A percentile compares a stretch with the other conserved stretches of the same genome.
Conservation (phyloP, 2,329 filamentous ascomycete genomes). For the Trichophaea hybrida region DNA sequence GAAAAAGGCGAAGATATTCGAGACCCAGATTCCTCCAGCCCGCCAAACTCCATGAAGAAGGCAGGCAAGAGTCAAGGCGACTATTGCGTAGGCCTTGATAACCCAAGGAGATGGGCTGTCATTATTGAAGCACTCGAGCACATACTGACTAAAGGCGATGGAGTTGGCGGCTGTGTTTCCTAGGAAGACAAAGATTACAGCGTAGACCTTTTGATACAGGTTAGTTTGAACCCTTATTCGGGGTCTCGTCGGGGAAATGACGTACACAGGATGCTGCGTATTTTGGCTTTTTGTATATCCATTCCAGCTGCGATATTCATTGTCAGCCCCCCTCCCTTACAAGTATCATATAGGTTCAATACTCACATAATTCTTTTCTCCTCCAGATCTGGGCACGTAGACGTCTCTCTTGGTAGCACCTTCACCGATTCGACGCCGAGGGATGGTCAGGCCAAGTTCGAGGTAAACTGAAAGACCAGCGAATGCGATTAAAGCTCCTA, state of each 20-base stretch:
- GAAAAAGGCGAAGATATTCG: constrained; percentile 39
- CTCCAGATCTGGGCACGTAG: constrained; percentile 35
- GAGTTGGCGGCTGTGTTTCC: constrained; percentile 40
- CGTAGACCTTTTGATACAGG: constrained; percentile 31
- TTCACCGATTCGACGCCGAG: constrained; percentile 30
- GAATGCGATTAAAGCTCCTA: constrained; percentile 37
- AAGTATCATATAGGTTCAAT: constrained; percentile 26
- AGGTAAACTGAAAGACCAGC: constrained; percentile 29
- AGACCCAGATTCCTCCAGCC: constrained; percentile 38
- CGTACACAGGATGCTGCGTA: constrained; percentile 33
- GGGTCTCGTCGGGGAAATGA: background rate
- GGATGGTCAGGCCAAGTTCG: constrained; percentile 38
- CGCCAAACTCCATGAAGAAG: constrained; percentile 38
- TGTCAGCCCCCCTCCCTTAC: constrained; percentile 10
- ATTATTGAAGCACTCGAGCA: constrained; percentile 28
- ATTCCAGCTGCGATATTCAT: constrained; percentile 30
- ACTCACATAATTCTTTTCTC: constrained; percentile 36
- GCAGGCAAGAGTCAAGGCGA: constrained; percentile 34
- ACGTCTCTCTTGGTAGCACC: constrained; percentile 30
- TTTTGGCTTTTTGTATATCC: constrained; percentile 33
- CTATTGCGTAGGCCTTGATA: constrained; percentile 38
- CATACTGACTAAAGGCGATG: constrained; percentile 35
- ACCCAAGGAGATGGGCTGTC: constrained; percentile 28
- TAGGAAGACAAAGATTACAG: constrained; percentile 35
- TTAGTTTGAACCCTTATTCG: background rate